Base-by-base conservation (phyloP, 2,329 filamentous ascomycete species). In the Claviceps sp. region DNA sequence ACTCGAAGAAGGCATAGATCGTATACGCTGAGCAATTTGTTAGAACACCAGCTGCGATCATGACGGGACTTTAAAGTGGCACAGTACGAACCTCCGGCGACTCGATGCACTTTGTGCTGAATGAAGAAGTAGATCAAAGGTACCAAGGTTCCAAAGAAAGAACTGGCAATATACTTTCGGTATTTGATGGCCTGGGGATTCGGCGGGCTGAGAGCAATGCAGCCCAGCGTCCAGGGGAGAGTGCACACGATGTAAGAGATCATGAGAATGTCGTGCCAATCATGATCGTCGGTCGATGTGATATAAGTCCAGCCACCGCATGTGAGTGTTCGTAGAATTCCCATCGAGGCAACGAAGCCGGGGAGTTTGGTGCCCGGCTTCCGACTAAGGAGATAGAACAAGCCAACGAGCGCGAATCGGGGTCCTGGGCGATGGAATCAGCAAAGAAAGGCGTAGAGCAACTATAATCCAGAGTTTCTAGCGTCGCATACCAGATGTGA, bases 211-310 rank as follows among this genome's bases (percentile, higher is more conserved):
- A 97, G 72, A 5, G 85, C 82, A 55, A 97, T 78, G 67, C 91
- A 96, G 47, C 93, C 93, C 47, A 88, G 68, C 2, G 91, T 98
- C 93, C 93, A 98, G 2, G 93, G 93, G 50, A 98, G 75, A 2
- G 93, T 97, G 37, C 88, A 86, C 45, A 98, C 84, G 52, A 98
- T 76, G 68, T 98, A 98, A 14, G 89, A 94, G 60, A 98, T 96
- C 93, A 98, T 98, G 67, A 98, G 91, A 56, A 97, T 91, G 64
- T 98, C 93, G 67, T 98, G 93, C 90, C 89, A 97, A 68, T 95
- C 83, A 68, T 98, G 93, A 66, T 97, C 88, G 66, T 98, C 93
- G 44, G 93, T 98, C 55, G 93, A 97, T 26, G 93, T 98, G 55
- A 98, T 83, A 68, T 97, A 98, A 50, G 93, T 96, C 91, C 93